Evolutionary conservation across 305 asterid genomes (phyloP), one percentile per base, ranked within the genome.

Genomic region (Plantago lanceolata): DNA sequence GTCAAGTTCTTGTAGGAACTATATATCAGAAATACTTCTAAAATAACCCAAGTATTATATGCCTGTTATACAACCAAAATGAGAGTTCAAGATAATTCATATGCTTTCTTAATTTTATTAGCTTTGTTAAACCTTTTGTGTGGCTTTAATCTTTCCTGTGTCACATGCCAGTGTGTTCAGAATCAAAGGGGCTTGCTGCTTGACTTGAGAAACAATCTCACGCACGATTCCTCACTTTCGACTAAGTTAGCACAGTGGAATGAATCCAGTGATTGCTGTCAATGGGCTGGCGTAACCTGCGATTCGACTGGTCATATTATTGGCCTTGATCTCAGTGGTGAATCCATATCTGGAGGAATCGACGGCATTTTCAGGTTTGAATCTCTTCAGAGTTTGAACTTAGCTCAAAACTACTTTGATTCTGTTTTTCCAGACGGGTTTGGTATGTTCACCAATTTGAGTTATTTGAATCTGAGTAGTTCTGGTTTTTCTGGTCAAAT

Each of bases 201-300:
- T 11, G 63, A 76, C 67, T 28, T 80, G 2, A 77, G 35, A 62
- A 61, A 43, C 75, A 74, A 17, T 59, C 85, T 80, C 16, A 74
- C 76, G 0, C 84, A 69, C 55, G 88, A 85, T 70, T 54, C 85
- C 6, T 76, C 82, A 28, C 4, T 67, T 48, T 85, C 94, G 29
- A 66, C 76, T 21, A 85, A 84, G 74, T 54, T 88, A 57, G 80
- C 56, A 44, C 68, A 54, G 56, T 88, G 94, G 95, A 67, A 68
- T 33, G 72, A 67, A 56, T 62, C 72, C 53, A 57, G 16, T 0
- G 84, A 82, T 40, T 78, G 85, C 73, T 86, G 93, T 35, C 58
- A 35, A 5, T 88, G 95, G 95, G 35, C 47, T 16, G 96, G 95
- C 1, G 80, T 88, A 57, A 24, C 47, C 29, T 88, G 93, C 73